Evolutionary conservation across 2,329 filamentous ascomycete species (phyloP), one percentile per base, ranked within the genome.

Genomic region (Albophoma yamanashiensis): DNA sequence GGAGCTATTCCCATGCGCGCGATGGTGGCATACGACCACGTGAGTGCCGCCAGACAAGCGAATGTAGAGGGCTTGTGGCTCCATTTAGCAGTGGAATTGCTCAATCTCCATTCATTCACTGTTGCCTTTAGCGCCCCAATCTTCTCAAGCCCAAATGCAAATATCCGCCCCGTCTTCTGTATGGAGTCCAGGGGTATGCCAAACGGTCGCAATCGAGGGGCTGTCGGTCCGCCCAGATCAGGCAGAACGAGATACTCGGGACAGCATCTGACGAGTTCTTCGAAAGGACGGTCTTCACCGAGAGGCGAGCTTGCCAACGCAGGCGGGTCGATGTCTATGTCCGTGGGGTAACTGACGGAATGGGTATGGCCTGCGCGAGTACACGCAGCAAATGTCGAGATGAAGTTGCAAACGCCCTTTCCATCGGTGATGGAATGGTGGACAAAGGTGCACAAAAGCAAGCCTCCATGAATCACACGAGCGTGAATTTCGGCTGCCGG

Each of bases 341-440:
- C 50, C 11, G 47, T 12, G 14, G 58, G 56, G 39, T 39, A 59
- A 62, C 25, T 15, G 31, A 9, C 31, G 11, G 2, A 34, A 6
- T 15, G 9, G 31, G 4, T 12, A 22, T 55, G 5, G 20, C 31
- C 20, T 22, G 50, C 20, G 6, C 38, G 64, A 50, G 59, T 68
- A 61, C 71, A 68, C 3, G 68, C 69, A 4, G 75, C 71, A 53
- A 79, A 72, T 15, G 68, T 69, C 39, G 75, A 68, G 4, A 79
- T 63, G 57, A 79, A 77, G 7, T 72, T 68, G 25, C 66, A 63
- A 25, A 78, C 67, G 25, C 74, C 75, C 38, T 73, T 70, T 14
- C 76, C 77, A 57, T 79, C 77, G 20, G 73, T 74, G 31, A 78
- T 65, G 8, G 75, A 67, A 60, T 79, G 77, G 61, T 78, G 74